Percentiles rank a stretch among this genome's conserved stretches.
phyloP scores from a whole-genome alignment of 257 asterid species.

The Solanum appendiculatum region DNA sequence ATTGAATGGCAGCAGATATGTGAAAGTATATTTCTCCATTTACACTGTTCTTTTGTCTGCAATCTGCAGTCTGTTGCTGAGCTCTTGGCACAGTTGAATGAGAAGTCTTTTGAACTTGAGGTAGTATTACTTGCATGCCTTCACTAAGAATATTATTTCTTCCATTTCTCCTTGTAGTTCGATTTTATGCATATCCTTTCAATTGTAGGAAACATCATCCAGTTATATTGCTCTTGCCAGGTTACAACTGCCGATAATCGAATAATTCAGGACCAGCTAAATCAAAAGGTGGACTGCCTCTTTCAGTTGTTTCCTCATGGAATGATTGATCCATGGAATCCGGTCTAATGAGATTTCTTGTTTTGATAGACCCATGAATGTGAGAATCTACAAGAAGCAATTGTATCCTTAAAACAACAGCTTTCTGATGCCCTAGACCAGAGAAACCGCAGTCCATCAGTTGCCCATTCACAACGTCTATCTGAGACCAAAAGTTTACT shows the following conservation, averaged over 20 bases:
- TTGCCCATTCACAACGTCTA: constrained; percentile 29
- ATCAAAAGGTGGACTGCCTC: constrained; percentile 57
- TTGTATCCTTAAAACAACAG: constrained; percentile 56
- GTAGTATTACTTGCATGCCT: constrained; percentile 30
- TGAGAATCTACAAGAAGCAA: constrained; percentile 58
- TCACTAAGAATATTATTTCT: neutral
- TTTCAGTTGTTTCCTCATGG: constrained; percentile 10
- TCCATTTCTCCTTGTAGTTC: neutral
- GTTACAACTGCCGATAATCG: constrained; percentile 94
- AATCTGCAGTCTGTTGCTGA: constrained; percentile 61
- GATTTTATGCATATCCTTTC: neutral
- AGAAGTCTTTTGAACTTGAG: constrained; percentile 98
- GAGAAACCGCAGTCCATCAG: constrained; percentile 26
- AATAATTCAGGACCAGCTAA: constrained; percentile 87
- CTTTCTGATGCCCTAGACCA: constrained; percentile 43
- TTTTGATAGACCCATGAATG: constrained; percentile 61
- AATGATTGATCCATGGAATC: neutral
- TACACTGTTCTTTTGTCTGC: constrained; percentile 10
- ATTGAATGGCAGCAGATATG: neutral
- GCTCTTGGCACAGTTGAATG: constrained; percentile 71
- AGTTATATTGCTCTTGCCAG: constrained; percentile 31
- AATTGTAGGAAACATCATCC: neutral
- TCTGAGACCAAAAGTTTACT: constrained; percentile 28
- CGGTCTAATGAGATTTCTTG: neutral
- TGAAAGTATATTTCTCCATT: neutral